Evolutionary conservation across 441 rosid genomes (phyloP), one percentile per base, ranked within the genome.

Genomic region (Oxalis stricta): DNA sequence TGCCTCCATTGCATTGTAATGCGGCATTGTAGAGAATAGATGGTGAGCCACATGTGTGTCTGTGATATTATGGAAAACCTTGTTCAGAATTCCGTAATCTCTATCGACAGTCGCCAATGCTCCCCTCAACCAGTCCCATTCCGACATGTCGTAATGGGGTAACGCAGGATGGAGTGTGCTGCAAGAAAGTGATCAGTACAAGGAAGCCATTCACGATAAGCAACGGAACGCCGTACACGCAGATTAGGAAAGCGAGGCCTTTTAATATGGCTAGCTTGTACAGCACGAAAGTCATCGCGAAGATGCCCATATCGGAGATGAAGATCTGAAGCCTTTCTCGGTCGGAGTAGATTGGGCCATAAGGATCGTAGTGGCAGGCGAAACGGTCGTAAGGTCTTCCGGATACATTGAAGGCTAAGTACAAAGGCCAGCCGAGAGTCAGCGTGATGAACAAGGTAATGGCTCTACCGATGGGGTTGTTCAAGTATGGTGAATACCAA

Each of bases 81-180:
- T 64, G 50, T 61, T 69, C 46, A 69, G 29, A 6, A 69, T 34
- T 1, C 75, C 75, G 10, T 61, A 69, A 48, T 69, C 75, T 34
- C 75, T 36, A 38, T 69, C 75, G 6, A 36, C 59, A 1, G 71
- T 70, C 0, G 76, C 59, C 17, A 70, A 18, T 26, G 72, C 76
- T 34, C 76, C 76, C 42, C 64, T 52, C 15, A 70, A 45, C 76
- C 76, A 70, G 33, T 70, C 72, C 76, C 76, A 70, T 41, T 70
- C 76, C 0, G 65, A 42, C 0, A 70, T 66, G 50, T 70, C 67
- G 12, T 66, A 70, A 28, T 70, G 72, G 0, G 76, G 76, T 17
- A 70, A 40, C 0, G 70, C 52, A 1, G 63, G 60, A 26, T 70
- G 76, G n/a, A 10, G 76, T 70, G 52, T 70, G 76, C 71, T 70